Conservation (phyloP, 2,329 filamentous ascomycete species). For the Amauroascus verrucosus region DNA sequence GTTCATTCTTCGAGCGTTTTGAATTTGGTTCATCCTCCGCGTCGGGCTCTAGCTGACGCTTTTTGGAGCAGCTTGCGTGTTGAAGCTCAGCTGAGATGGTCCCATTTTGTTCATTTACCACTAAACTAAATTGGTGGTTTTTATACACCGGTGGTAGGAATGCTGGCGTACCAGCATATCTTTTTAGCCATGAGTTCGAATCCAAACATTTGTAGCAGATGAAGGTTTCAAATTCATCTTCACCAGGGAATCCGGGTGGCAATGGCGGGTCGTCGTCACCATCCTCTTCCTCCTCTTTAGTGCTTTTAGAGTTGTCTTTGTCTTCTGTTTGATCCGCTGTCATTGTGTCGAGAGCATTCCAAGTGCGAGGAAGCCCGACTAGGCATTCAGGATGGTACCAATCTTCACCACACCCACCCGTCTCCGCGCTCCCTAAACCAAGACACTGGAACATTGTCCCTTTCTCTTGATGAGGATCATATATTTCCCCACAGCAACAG, state of each 20-base stretch:
- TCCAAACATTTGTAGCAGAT: constrained; percentile 92
- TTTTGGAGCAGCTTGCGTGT: constrained; percentile 38
- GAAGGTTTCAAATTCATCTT: constrained; percentile 81
- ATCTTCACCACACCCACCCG: constrained; percentile 87
- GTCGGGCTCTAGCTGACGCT: constrained; percentile 55
- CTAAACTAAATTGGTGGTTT: constrained; percentile 21
- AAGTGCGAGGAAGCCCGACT: constrained; percentile 65
- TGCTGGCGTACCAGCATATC: constrained; percentile 67
- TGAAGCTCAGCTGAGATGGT: background rate
- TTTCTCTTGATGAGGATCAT: constrained; percentile 79
- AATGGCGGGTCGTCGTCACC: constrained; percentile 51
- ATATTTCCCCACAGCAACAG: constrained; percentile 79
- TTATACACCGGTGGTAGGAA: constrained; percentile 66
- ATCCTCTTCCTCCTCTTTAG: constrained; percentile 28
- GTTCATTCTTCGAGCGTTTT: constrained; percentile 39
- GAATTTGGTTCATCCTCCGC: constrained; percentile 34
- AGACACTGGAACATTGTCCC: constrained; percentile 98
- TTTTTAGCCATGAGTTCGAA: constrained; percentile 81
- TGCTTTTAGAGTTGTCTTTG: constrained; percentile 11
- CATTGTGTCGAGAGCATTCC: constrained; percentile 31
- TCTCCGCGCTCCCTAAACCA: constrained; percentile 66
- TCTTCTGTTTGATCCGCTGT: constrained; percentile 20
- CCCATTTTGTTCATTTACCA: background rate
- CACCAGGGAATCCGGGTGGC: constrained; percentile 75
- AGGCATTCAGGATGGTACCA: constrained; percentile 96